Base-by-base conservation (phyloP, 257 asterid genomes). In the Eustoma russellianum region DNA sequence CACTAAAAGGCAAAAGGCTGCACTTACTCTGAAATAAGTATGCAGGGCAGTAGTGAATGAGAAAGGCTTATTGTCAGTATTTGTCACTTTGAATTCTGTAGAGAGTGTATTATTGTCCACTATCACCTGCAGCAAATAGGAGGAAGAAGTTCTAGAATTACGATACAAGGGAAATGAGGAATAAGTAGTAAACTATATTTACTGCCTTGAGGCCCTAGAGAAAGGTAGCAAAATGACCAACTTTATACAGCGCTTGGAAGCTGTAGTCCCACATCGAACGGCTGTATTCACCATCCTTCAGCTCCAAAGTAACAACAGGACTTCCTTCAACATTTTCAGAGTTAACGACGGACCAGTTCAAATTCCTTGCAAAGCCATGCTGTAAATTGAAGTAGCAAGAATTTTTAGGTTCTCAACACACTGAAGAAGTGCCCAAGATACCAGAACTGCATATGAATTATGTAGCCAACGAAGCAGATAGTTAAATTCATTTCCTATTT, bases 311-410 rank as follows among this genome's bases (percentile, higher is more conserved):
- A 58, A 92, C 55, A 19, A 76, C 60, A 5, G 93, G 94, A 65
- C 76, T 88, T 55, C 85, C 95, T 28, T 76, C 85, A 48, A 78
- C 81, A 48, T 73, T 81, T 71, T 85, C 93, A 35, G 97, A 85
- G 55, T 66, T 69, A 67, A 65, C 81, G 56, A 85, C 34, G 1
- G 83, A 60, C 99, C 99, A 88, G 69, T 60, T 65, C 87, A 82
- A 40, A 67, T 92, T 92, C 74, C 99, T 85, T 48, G 95, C 99
- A 81, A 92, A 92, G 57, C 99, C 99, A 67, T 92, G 99, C 97
- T 92, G 95, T 55, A 35, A 66, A 67, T 55, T 60, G 70, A 44
- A 41, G 61, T 52, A 48, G 13, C 28, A 48, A 58, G 33, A 62
- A 45, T 61, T 68, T 53, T 60, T 45, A 72, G 63, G 45, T 57